Evolutionary conservation across 345 rosid species (phyloP).

Genomic region (Diplotaxis tenuifolia): DNA sequence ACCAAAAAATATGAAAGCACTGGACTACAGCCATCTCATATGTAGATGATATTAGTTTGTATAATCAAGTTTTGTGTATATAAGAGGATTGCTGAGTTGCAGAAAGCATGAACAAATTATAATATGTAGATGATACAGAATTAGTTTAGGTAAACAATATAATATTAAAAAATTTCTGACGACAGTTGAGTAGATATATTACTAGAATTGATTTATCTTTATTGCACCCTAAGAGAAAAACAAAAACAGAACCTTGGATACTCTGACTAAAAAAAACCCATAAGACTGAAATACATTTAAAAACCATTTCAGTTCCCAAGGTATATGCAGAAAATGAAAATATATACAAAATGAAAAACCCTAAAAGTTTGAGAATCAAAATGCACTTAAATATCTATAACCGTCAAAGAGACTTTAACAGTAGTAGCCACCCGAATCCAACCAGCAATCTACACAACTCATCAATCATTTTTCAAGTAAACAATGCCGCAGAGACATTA

Average conservation of each 20-base stretch:
- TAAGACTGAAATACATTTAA: neutral
- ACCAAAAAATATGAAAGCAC: neutral
- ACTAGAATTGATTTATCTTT: neutral
- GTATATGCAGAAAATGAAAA: slow-evolving; percentile 1
- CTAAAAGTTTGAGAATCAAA: slow-evolving; percentile 1
- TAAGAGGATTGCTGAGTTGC: neutral
- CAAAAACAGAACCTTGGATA: slow-evolving; percentile 32
- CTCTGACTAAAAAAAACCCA: slow-evolving; percentile 11
- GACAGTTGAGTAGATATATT: neutral
- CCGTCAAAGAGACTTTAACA: neutral
- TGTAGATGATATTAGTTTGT: neutral
- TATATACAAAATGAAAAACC: slow-evolving; percentile 15
- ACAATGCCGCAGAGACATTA: slow-evolving; percentile 54
- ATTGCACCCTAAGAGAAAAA: slow-evolving; percentile 10
- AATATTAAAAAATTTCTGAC: neutral
- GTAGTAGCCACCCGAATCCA: neutral
- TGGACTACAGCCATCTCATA: neutral
- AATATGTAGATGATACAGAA: neutral
- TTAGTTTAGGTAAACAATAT: neutral
- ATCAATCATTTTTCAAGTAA: slow-evolving; percentile 25
- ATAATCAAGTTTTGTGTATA: neutral
- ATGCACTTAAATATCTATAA: slow-evolving; percentile 9
- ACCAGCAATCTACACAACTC: neutral
- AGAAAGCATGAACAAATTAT: neutral
- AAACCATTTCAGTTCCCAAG: slow-evolving; percentile 12